These are phyloP conservation scores for Pythium phragmitis DNA, from an alignment of 352 stramenopile genomes.

Conservation along the genomic window DNA sequence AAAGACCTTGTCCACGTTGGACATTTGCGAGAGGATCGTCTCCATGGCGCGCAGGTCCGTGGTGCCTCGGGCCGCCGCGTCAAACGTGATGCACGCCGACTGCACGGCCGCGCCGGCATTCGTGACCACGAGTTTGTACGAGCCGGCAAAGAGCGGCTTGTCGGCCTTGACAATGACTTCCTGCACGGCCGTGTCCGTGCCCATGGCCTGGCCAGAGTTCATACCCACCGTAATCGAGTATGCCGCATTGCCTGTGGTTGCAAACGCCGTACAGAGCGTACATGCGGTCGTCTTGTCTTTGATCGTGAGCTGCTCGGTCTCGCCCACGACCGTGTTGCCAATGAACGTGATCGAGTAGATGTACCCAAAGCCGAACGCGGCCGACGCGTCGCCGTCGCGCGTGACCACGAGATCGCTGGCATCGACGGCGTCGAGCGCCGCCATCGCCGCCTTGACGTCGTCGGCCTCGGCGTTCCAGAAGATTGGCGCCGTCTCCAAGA, in stretches of 20 bases:
- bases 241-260: slow-evolving; percentile 32
- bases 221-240: slow-evolving; percentile 35
- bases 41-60: slow-evolving; percentile 47
- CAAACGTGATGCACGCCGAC: slow-evolving; percentile 62
- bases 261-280: slow-evolving; percentile 32
- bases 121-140: slow-evolving; percentile 52
- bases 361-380: slow-evolving; percentile 60
- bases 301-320: slow-evolving; percentile 44
- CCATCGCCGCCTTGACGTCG: slow-evolving; percentile 35
- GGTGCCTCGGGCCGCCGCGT: slow-evolving; percentile 42
- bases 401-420: slow-evolving; percentile 66
- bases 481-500: slow-evolving; percentile 30
- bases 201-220: slow-evolving; percentile 54
- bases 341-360: slow-evolving; percentile 78
- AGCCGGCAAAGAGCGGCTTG: slow-evolving; percentile 52
- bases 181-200: slow-evolving; percentile 71
- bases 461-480: slow-evolving; percentile 40
- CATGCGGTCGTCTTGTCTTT: slow-evolving; percentile 26
- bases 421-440: slow-evolving; percentile 33
- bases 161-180: slow-evolving; percentile 55
- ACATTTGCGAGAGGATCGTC: slow-evolving; percentile 46
- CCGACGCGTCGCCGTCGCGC: slow-evolving; percentile 60
- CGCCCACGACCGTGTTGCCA: slow-evolving; percentile 62
- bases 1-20: slow-evolving; percentile 77
- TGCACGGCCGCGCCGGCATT: slow-evolving; percentile 35